Conservation (phyloP, 345 rosid species). For the Citrus cavaleriei region DNA sequence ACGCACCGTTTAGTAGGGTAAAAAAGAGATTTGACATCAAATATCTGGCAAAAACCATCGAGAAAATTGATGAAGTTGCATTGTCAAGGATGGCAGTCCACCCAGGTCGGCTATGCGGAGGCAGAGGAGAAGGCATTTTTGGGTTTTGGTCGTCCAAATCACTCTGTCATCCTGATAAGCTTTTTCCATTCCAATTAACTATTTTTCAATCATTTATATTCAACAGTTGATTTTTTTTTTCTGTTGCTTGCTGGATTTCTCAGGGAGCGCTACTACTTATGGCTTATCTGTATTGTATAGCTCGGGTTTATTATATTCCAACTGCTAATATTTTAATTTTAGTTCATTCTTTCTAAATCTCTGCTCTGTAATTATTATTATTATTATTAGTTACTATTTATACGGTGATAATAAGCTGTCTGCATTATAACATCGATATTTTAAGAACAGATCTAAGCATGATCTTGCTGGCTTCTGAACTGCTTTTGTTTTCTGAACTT, state of each 20-base stretch:
- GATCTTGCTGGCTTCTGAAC: neutral
- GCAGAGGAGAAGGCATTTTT: slow-evolving; percentile 11
- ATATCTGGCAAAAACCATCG: too few relatives aligned
- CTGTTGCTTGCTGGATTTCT: neutral
- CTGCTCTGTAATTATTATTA: neutral
- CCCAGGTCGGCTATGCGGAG: slow-evolving; percentile 25
- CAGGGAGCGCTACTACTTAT: slow-evolving; percentile 35
- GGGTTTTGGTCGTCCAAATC: slow-evolving; percentile 18
- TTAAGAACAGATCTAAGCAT: neutral
- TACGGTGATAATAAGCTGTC: neutral
- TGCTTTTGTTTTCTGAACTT: neutral
- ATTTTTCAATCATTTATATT: neutral
- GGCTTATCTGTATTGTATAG: slow-evolving; percentile 13
- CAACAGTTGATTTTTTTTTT: too few relatives aligned
- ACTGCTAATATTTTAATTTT: neutral
- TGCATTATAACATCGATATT: neutral
- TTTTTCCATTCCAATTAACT: neutral
- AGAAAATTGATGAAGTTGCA: too few relatives aligned
- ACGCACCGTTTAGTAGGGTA: too few relatives aligned
- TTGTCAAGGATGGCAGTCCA: too few relatives aligned
- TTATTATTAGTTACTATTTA: neutral
- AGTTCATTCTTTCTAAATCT: neutral
- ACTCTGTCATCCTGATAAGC: slow-evolving; percentile 19
- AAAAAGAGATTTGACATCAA: too few relatives aligned
- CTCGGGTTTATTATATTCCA: slow-evolving; percentile 31